phyloP scores from a whole-genome alignment of 495 filamentous ascomycete species.

The Aspergillus haitiensis region DNA sequence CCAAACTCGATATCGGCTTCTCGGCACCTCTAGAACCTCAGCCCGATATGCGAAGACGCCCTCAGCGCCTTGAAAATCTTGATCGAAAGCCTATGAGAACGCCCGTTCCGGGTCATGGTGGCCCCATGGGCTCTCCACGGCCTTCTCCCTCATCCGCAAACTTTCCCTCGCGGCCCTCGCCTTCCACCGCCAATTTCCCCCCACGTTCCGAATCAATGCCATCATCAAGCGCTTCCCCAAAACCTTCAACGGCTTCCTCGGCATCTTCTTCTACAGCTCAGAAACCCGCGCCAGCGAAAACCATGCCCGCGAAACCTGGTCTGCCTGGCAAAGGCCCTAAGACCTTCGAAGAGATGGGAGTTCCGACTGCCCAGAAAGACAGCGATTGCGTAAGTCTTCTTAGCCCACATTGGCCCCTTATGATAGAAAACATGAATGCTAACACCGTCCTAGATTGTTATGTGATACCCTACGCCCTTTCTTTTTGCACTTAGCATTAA shows the following conservation, averaged over 20 bases:
- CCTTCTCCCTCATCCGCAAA: constrained; percentile 35
- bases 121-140: constrained; percentile 32
- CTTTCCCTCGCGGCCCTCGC: constrained; percentile 33
- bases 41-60: constrained; percentile 35
- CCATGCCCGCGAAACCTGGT: constrained; percentile 32
- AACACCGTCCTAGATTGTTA: constrained; percentile 52
- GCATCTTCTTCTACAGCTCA: constrained; percentile 29
- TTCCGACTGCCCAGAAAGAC: constrained; percentile 75
- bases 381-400: constrained; percentile 78
- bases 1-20: constrained; percentile 55
- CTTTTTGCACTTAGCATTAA: constrained; percentile 15
- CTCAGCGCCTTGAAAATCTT: constrained; percentile 35
- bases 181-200: constrained; percentile 38
- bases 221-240: constrained; percentile 32
- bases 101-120: constrained; percentile 34
- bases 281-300: constrained; percentile 25
- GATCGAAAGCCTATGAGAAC: constrained; percentile 39
- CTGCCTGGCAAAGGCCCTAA: constrained; percentile 79
- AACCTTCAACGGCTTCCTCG: constrained; percentile 26
- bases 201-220: constrained; percentile 38
- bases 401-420: neutral
- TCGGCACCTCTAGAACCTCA: constrained; percentile 51
- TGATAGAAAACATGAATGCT: constrained; percentile 21
- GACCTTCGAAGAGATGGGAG: constrained; percentile 98
- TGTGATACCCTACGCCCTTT: constrained; percentile 53